Percentiles rank a stretch among this genome's conserved stretches.
Conservation (phyloP, 371 early-diverging fungal genomes). For the Gilbertella persicaria region DNA sequence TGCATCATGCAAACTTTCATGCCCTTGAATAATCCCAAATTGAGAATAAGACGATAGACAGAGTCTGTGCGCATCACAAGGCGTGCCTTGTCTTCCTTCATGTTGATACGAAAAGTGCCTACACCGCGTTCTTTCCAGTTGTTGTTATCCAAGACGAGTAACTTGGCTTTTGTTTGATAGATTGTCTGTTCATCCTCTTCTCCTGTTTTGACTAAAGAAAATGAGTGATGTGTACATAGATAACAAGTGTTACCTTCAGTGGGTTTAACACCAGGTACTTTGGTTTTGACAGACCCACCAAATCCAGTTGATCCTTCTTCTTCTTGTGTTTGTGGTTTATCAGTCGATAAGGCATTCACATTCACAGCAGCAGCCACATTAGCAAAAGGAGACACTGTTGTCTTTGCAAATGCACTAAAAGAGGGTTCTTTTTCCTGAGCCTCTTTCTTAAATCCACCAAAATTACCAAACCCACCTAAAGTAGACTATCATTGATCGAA, state of each 20-base stretch:
- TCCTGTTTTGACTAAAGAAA: constrained; percentile 41
- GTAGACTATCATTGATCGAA: constrained; percentile 1
- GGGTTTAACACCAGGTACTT: constrained; percentile 30
- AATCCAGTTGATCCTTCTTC: constrained; percentile 21
- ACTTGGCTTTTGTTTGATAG: constrained; percentile 48
- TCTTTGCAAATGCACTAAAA: constrained; percentile 44
- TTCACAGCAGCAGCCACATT: constrained; percentile 31
- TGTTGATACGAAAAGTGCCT: constrained; percentile 48
- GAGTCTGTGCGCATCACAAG: constrained; percentile 68
- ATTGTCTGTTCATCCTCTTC: constrained; percentile 54
- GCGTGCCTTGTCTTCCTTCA: constrained; percentile 36
- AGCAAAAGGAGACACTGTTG: constrained; percentile 43
- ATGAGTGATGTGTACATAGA: too few relatives aligned
- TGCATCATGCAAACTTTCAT: constrained; percentile 59
- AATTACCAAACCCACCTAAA: constrained; percentile 35
- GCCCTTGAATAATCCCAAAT: constrained; percentile 51
- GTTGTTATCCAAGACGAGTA: constrained; percentile 41
- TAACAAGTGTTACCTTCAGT: constrained; percentile 7
- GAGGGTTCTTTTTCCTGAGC: constrained; percentile 13
- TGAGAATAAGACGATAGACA: constrained; percentile 62
- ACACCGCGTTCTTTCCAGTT: constrained; percentile 55
- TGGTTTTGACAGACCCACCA: constrained; percentile 28
- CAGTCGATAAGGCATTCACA: constrained; percentile 25
- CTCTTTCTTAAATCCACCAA: constrained; percentile 24
- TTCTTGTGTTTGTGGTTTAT: not conserved